Evolutionary conservation across 257 asterid genomes (phyloP), one percentile per base, ranked within the genome.

Genomic region (Nemophila menziesii): DNA sequence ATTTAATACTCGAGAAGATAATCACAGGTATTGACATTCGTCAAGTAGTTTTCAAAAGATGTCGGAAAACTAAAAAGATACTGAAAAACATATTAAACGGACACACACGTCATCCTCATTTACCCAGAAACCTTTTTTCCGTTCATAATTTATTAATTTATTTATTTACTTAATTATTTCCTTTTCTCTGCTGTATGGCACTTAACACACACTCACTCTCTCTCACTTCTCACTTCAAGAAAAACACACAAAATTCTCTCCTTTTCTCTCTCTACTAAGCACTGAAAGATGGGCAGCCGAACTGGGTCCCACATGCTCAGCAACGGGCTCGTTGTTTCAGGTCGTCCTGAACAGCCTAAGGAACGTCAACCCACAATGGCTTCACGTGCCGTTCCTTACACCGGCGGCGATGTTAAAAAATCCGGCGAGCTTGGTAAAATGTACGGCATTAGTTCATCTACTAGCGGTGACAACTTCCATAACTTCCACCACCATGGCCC

Each of bases 241-340:
- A 24, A 4, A 24, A 5, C 3, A 16, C 16, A 20, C 24, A 21
- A 2, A n/a, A n/a, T n/a, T n/a, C n/a, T n/a, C 27, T 10, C 3
- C 38, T 11, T 4, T 11, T 19, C 21, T 5, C 5, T 7, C 21
- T 16, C 4, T 41, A 46, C 43, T 45, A 29, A 19, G 21, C 0
- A 51, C 40, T 54, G 27, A 24, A 89, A 84, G 94, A 67, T 77
- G 20, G 49, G 49, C 15, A 29, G 36, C 36, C 82, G 98, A 51
- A 78, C 77, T 26, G 93, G 93, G 52, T 81, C 94, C 33, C 96
- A 90, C 78, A 93, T 81, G 68, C 77, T 90, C 5, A 85, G 93
- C 65, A 90, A 63, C 39, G 98, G 98, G 6, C 73, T 90, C 33
- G 66, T 73, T 58, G 96, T 90, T 0, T 90, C 98, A 23, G 96